Base-by-base conservation (phyloP, 1,139 yeast genomes). In the Kurtzmaniella natalensis region DNA sequence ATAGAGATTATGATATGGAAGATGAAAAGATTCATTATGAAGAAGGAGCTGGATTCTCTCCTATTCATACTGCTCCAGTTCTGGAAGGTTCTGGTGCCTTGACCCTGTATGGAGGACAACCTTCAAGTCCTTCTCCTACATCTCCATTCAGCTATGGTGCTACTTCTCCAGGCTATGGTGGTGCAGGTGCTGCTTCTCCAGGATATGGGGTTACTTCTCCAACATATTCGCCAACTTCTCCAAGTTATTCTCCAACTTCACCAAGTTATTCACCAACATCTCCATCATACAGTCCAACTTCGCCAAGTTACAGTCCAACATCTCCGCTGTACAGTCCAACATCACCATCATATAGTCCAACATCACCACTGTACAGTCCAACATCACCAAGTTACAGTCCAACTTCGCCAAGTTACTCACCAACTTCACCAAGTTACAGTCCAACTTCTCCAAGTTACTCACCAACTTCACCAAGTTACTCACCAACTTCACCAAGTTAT, bases 21-120 rank as follows among this genome's bases (percentile, higher is more conserved):
- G 89, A 83, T 52, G 81, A 82, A 37, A 77, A 78, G 49, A 73
- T 80, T 50, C 86, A 81, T 47, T 76, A 76, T 48, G 94, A 82
- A 52, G 88, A 81, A 47, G 88, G 85, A 45, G 86, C 87, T 36
- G 88, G 88, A 45, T 94, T 94, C 70, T 92, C 98, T 31, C 98
- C 98, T 37, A 72, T 89, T 55, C 95, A 83, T 38, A 87, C 89
- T 36, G 83, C 95, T 15, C 94, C 95, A 46, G 76, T 79, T 37
- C 72, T 79, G 23, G 95, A 85, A 48, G 85, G 78, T 33, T 67
- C 79, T 33, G 98, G 98, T 44, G 96, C 96, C 3, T 83, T 89
- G 51, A 87, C 97, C 6, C 94, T 89, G 41, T 92, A 92, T 54
- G 75, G 74, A 40, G 95, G 94, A 40, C 80, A 76, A 41, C 81